Evolutionary conservation across 2,329 filamentous ascomycete species (phyloP).

Genomic region (Clarireedia hainanense): DNA sequence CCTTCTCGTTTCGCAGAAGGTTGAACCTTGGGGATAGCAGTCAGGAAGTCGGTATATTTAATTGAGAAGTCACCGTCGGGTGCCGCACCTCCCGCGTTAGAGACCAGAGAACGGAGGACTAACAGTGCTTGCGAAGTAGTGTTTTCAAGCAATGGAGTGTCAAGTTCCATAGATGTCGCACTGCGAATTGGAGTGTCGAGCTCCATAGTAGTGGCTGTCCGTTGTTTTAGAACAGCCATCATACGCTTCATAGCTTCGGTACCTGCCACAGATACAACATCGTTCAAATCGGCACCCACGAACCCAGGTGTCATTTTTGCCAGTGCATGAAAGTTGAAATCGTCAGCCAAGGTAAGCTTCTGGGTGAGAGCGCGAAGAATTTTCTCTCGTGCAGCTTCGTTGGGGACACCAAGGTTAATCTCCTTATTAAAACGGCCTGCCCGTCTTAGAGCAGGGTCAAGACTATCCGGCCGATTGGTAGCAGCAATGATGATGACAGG

Average conservation of each 20-base stretch:
- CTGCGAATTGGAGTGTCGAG: conserved; percentile 20
- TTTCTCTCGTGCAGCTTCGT: conserved; percentile 64
- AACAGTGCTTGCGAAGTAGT: conserved; percentile 29
- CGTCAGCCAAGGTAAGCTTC: conserved; percentile 53
- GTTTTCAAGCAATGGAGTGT: conserved; percentile 10
- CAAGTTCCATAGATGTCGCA: conserved; percentile 28
- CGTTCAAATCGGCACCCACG: conserved; percentile 81
- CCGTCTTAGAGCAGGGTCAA: conserved; percentile 70
- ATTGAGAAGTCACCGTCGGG: conserved; percentile 50
- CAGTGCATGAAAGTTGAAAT: conserved; percentile 66
- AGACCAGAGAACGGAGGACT: conserved; percentile 43
- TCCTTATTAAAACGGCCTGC: conserved; percentile 74
- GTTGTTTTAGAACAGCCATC: conserved; percentile 28
- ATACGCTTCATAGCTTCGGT: conserved; percentile 32
- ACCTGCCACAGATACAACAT: conserved; percentile 39
- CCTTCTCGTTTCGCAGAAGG: conserved; percentile 85
- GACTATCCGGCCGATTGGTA: conserved; percentile 77
- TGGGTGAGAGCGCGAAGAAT: conserved; percentile 70
- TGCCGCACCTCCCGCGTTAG: conserved; percentile 42
- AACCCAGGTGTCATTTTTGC: conserved; percentile 87
- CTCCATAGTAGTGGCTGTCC: conserved; percentile 27
- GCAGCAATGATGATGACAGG: conserved; percentile 86
- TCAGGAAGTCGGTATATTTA: conserved; percentile 61
- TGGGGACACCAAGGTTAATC: conserved; percentile 82
- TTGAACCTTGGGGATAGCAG: conserved; percentile 66